Evolutionary conservation across 2,329 filamentous ascomycete genomes (phyloP).

Genomic region (Fusarium lateritium): DNA sequence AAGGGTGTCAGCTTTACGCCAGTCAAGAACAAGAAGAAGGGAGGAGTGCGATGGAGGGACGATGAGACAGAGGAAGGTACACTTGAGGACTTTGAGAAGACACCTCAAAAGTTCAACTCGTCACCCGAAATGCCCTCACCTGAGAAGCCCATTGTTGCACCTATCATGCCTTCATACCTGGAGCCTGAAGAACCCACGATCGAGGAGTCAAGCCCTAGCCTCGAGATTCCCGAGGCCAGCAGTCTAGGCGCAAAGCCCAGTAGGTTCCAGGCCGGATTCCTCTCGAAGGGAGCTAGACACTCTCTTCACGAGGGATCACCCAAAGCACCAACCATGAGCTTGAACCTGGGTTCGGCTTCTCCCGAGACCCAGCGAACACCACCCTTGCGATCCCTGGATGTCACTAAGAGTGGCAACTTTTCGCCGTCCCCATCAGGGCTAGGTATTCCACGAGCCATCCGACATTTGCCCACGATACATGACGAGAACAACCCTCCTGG

Average conservation of each 20-base stretch:
- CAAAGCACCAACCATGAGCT: constrained; percentile 68
- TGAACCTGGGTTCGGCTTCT: constrained; percentile 66
- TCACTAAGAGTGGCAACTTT: constrained; percentile 65
- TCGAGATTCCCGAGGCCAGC: constrained; percentile 66
- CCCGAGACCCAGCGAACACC: constrained; percentile 53
- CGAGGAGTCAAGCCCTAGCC: constrained; percentile 70
- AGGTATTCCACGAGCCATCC: constrained; percentile 53
- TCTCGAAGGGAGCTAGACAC: constrained; percentile 69
- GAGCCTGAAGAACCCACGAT: constrained; percentile 45
- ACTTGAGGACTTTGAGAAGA: constrained; percentile 92
- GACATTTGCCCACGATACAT: constrained; percentile 55
- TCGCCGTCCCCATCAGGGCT: constrained; percentile 59
- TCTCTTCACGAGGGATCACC: constrained; percentile 70
- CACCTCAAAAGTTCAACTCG: constrained; percentile 78
- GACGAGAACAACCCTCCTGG: constrained; percentile 70
- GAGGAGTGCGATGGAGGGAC: constrained; percentile 92
- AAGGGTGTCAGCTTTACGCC: constrained; percentile 88
- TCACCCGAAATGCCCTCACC: constrained; percentile 63
- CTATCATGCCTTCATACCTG: constrained; percentile 44
- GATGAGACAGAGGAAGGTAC: constrained; percentile 87
- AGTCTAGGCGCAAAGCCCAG: constrained; percentile 68
- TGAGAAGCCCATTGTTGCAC: constrained; percentile 53
- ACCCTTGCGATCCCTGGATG: constrained; percentile 66
- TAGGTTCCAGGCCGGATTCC: constrained; percentile 90
- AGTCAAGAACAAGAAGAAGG: constrained; percentile 81